Evolutionary conservation across 2,329 filamentous ascomycete species (phyloP), one percentile per base, ranked within the genome.

Genomic region (Fusarium sublunatum): DNA sequence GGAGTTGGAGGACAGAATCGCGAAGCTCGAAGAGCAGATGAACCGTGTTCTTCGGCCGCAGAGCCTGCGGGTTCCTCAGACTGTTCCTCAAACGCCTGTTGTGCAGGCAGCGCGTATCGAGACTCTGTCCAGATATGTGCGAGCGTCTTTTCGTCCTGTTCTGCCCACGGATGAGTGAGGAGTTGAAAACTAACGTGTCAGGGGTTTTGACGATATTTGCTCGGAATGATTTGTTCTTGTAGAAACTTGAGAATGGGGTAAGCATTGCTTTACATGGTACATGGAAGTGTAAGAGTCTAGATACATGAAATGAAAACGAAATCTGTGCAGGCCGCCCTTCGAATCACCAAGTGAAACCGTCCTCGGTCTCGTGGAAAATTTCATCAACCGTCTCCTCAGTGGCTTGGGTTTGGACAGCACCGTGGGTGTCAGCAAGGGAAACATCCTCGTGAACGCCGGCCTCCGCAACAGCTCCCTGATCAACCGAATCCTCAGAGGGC

Each of bases 281-380:
- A n/a, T 45, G 15, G 40, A 19, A 38, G 25, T 41, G 8, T 22
- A 22, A 5, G 24, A 19, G 12, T 46, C 8, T 50, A 56, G 26
- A 46, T 53, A 44, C 4, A 48, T 15, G 36, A 10, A 22, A 42
- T 50, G 26, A 36, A 56, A 43, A 34, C 25, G 25, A 36, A 42
- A 47, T 28, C 12, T 46, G 2, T 44, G 7, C 12, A 15, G 6
- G 40, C 3, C 8, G 6, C 6, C 9, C 12, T 19, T 6, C 11
- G 4, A 28, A 49, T 51, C 9, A 50, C 58, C 59, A 68, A 9
- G n/a, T 42, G 36, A 67, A 64, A 10, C 59, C 57, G 22, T 68
- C 45, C 29, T 53, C 49, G 13, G 53, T 61, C 40, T 68, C 59
- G 7, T 46, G 15, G 4, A 65, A 39, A 5, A 53, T 44, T 10